These are phyloP conservation scores for Panicum hallii DNA, from an alignment of 202 grass and related monocot species.

Conservation along the genomic window DNA sequence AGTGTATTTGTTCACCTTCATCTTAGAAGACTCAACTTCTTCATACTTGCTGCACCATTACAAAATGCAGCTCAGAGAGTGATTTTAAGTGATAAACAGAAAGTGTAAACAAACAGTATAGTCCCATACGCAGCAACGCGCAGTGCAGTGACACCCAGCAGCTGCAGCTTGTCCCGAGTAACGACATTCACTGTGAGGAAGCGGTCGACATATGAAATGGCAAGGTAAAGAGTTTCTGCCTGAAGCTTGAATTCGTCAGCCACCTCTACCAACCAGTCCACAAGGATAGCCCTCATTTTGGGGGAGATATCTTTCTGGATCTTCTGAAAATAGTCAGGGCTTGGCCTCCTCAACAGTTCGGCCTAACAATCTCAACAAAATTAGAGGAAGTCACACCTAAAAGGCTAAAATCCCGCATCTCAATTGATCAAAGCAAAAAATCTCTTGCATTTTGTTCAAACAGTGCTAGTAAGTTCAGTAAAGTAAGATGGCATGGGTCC, in stretches of 20 bases:
- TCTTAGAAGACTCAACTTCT: constrained; percentile 41
- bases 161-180: constrained; percentile 47
- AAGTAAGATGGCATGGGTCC: constrained; percentile 12
- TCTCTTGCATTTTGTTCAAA: not conserved
- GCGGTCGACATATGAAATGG: constrained; percentile 53
- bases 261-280: constrained; percentile 65
- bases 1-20: constrained; percentile 43
- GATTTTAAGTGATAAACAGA: constrained; percentile 10
- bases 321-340: constrained; percentile 37
- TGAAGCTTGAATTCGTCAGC: constrained; percentile 48
- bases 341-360: constrained; percentile 49
- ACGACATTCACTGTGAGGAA: constrained; percentile 44
- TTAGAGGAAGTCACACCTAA: not conserved
- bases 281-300: constrained; percentile 51
- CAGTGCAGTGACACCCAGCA: constrained; percentile 57
- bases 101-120: constrained; percentile 3
- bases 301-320: constrained; percentile 52
- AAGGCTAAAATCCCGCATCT: constrained; percentile 10
- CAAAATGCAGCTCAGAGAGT: constrained; percentile 22
- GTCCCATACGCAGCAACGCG: constrained; percentile 57
- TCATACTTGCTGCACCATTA: constrained; percentile 63
- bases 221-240: constrained; percentile 50
- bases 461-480: not conserved
- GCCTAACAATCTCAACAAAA: constrained; percentile 36
- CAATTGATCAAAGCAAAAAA: not conserved